Conservation (phyloP, 495 filamentous ascomycete genomes). For the Umbilicaria muhlenbergii region DNA sequence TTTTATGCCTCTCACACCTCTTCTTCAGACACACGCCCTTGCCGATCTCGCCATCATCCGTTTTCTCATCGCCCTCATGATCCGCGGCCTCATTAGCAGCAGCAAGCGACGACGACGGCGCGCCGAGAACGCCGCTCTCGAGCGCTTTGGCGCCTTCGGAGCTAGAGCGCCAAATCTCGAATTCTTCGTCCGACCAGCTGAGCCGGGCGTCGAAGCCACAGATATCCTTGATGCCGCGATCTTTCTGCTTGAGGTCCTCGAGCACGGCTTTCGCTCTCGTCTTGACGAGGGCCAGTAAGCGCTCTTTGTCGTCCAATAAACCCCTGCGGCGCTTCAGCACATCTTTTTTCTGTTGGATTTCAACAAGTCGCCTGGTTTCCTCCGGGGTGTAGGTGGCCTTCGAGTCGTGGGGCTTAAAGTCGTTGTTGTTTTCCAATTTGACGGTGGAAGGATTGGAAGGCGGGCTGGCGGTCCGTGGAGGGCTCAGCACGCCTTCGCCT, state of each 20-base stretch:
- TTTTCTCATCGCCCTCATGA: constrained; percentile 13
- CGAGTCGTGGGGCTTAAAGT: constrained; percentile 57
- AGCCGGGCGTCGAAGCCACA: constrained; percentile 51
- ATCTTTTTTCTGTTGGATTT: constrained; percentile 24
- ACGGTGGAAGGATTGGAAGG: constrained; percentile 3
- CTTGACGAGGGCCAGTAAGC: constrained; percentile 27
- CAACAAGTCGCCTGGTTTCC: constrained; percentile 26
- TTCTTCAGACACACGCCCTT: constrained; percentile 37
- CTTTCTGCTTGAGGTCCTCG: constrained; percentile 29
- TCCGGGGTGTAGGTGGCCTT: constrained; percentile 33
- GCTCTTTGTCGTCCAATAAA: constrained; percentile 28
- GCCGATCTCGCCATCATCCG: constrained; percentile 19
- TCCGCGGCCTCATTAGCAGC: constrained; percentile 13
- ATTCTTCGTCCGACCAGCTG: constrained; percentile 44
- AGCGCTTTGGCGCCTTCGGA: constrained; percentile 26
- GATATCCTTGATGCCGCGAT: constrained; percentile 35
- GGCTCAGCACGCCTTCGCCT: constrained; percentile 33
- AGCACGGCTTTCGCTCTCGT: constrained; percentile 28
- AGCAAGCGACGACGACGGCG: constrained; percentile 3
- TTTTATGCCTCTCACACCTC: constrained; percentile 34
- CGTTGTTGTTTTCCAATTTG: constrained; percentile 50
- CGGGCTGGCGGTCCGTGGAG: constrained; percentile 15
- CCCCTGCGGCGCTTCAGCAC: constrained; percentile 25
- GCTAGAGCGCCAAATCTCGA: constrained; percentile 36
- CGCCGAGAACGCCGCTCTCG: constrained; percentile 24